Evolutionary conservation across 75 land plant genomes (phyloP).

Genomic region (Cupressus sempervirens): DNA sequence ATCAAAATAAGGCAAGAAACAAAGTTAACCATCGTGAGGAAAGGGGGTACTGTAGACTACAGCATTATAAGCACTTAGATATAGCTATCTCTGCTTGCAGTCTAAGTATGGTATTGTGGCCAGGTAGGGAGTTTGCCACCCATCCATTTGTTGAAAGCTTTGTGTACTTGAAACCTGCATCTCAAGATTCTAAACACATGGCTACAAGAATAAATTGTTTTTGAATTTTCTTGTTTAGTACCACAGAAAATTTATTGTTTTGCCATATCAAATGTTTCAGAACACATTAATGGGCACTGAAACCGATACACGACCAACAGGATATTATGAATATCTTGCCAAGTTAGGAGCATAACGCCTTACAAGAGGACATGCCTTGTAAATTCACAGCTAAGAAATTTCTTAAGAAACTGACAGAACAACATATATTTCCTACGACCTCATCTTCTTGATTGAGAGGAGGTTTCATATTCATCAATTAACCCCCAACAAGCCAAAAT

Average conservation of each 20-base stretch:
- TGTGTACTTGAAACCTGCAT: constrained; percentile 10
- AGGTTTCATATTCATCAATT: neutral
- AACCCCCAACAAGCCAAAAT: neutral
- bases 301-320: neutral
- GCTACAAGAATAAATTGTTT: neutral
- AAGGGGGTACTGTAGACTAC: neutral
- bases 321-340: neutral
- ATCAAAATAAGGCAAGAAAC: neutral
- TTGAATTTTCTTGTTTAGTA: neutral
- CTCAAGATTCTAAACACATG: constrained; percentile 3
- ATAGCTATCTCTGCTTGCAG: constrained; percentile 9
- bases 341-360: neutral
- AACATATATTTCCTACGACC: neutral
- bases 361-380: neutral
- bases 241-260: neutral
- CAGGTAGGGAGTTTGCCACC: neutral
- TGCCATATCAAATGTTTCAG: neutral
- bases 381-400: neutral
- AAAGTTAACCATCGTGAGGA: neutral
- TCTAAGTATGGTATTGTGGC: neutral
- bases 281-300: neutral
- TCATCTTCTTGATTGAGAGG: neutral
- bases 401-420: neutral
- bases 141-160: constrained; percentile 3
- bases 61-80: neutral